Conservation (phyloP, 495 filamentous ascomycete genomes). For the Trichoderma orchidacearum region DNA sequence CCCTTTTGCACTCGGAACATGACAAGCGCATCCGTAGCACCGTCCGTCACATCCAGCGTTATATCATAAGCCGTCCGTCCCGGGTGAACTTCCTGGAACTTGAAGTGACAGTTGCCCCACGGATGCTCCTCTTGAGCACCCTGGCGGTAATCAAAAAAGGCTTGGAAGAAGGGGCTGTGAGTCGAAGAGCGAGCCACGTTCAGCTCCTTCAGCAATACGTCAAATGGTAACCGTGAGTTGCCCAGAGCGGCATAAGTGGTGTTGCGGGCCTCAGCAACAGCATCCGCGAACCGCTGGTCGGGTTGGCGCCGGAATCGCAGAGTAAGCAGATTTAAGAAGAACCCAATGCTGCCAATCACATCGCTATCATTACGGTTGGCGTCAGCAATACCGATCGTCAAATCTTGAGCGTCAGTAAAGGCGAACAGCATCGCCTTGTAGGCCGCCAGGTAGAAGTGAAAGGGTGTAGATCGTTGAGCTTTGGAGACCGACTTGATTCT, state of each 20-base stretch:
- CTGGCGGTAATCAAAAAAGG: conserved; percentile 19
- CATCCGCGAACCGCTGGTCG: conserved; percentile 4
- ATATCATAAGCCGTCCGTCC: conserved; percentile 10
- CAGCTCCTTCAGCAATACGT: conserved; percentile 18
- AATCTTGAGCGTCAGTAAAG: conserved; percentile 11
- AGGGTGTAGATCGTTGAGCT: conserved; percentile 14
- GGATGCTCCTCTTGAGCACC: neutral
- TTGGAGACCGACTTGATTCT: conserved; percentile 3
- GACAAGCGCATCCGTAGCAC: conserved; percentile 4
- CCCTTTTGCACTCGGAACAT: conserved; percentile 6
- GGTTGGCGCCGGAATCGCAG: conserved; percentile 14
- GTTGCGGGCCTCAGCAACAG: conserved; percentile 3
- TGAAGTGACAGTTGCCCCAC: neutral
- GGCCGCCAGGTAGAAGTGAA: conserved; percentile 24
- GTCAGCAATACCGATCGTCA: conserved; percentile 25
- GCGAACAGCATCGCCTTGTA: conserved; percentile 18
- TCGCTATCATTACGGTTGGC: conserved; percentile 16
- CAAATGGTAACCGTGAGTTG: conserved; percentile 18
- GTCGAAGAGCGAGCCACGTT: conserved; percentile 6
- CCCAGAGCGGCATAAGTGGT: conserved; percentile 7
- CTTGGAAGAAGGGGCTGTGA: conserved; percentile 21
- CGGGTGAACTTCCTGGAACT: neutral
- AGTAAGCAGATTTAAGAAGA: conserved; percentile 35
- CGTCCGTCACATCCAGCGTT: conserved; percentile 12
- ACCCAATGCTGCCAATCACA: conserved; percentile 22